Percentiles rank a stretch among this genome's conserved stretches.
Evolutionary conservation across 306 rosid species (phyloP).

Genomic region (Cucumis melo): DNA sequence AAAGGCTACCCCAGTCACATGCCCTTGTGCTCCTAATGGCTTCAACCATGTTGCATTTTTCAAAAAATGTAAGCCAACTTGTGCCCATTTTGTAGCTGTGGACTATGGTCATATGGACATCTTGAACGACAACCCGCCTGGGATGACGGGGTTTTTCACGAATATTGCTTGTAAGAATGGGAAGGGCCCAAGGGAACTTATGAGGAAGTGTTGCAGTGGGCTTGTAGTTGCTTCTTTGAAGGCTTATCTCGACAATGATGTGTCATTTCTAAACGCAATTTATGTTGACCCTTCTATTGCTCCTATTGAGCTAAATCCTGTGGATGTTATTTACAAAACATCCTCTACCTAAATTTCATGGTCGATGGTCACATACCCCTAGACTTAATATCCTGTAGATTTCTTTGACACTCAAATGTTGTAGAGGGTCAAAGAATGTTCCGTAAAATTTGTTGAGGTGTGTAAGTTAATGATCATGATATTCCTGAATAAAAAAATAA

Average conservation of each 20-base stretch:
- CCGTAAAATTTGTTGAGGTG: too few relatives aligned
- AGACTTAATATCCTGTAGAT: too few relatives aligned
- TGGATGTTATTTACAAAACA: conserved; percentile 1
- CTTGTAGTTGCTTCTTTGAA: conserved; percentile 37
- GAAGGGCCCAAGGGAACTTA: conserved; percentile 16
- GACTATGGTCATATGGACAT: conserved; percentile 61
- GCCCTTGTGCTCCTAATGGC: conserved; percentile 38
- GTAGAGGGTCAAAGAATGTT: too few relatives aligned
- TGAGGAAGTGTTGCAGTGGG: conserved; percentile 49
- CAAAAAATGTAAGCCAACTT: conserved; percentile 34
- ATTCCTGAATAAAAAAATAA: too few relatives aligned
- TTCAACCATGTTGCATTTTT: conserved; percentile 39
- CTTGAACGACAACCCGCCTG: conserved; percentile 27
- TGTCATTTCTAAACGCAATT: conserved; percentile 20
- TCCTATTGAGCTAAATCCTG: conserved; percentile 26
- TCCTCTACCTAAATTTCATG: background rate
- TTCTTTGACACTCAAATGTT: too few relatives aligned
- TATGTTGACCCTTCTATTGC: conserved; percentile 21
- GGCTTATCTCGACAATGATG: conserved; percentile 18
- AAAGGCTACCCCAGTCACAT: background rate
- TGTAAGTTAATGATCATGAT: too few relatives aligned
- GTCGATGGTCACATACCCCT: too few relatives aligned
- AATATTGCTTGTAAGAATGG: conserved; percentile 39
- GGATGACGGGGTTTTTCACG: background rate
- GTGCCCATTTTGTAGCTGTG: conserved; percentile 38